Conservation (phyloP, 2,329 filamentous ascomycete genomes). For the Pseudocercospora ulei region DNA sequence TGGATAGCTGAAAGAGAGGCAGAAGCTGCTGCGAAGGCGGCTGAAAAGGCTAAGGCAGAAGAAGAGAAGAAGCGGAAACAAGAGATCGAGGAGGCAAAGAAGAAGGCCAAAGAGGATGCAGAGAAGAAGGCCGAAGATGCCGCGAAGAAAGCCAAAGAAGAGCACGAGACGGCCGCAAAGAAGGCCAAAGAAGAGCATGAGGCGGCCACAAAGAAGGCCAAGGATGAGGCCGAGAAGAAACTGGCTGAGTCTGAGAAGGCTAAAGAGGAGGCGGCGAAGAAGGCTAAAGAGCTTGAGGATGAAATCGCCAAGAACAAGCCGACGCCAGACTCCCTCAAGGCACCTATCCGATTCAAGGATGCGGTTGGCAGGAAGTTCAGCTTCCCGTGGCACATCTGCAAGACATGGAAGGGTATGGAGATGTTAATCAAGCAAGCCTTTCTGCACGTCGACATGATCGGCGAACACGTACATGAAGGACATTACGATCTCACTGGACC, state of each 20-base stretch:
- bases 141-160: constrained; percentile 39
- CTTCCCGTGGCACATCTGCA: constrained; percentile 78
- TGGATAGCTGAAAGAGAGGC: constrained; percentile 27
- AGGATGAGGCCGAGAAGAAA: constrained; percentile 43
- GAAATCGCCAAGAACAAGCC: constrained; percentile 42
- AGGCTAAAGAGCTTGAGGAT: constrained; percentile 42
- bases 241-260: constrained; percentile 47
- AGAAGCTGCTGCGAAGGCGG: constrained; percentile 28
- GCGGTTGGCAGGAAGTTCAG: constrained; percentile 84
- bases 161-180: constrained; percentile 37
- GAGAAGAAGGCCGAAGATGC: constrained; percentile 40
- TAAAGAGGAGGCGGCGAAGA: constrained; percentile 44
- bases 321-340: constrained; percentile 50
- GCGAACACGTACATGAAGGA: constrained; percentile 40
- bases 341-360: constrained; percentile 81
- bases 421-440: constrained; percentile 44
- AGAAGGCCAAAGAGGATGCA: constrained; percentile 43
- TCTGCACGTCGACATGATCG: constrained; percentile 41
- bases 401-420: constrained; percentile 50
- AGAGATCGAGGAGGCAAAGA: constrained; percentile 35
- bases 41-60: constrained; percentile 37
- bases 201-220: constrained; percentile 41
- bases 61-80: constrained; percentile 45
- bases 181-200: constrained; percentile 33
- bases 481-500: constrained; percentile 44